Conservation (phyloP, 805 yeast species). For the Saturnispora besseyi region DNA sequence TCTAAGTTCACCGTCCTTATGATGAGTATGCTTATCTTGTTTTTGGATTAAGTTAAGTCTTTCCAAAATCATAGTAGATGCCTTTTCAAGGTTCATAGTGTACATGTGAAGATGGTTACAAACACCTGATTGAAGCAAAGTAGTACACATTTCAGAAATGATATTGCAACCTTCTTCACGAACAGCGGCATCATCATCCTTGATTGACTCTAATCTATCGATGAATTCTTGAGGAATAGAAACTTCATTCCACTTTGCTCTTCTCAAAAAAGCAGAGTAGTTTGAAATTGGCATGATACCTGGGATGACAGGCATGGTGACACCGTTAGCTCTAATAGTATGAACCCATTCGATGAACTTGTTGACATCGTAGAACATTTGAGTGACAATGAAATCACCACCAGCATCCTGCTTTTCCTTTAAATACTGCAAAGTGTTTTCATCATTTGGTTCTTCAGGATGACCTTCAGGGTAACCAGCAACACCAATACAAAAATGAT, state of each 20-base stretch:
- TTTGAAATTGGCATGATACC: slow-evolving; percentile 99
- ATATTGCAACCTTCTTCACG: slow-evolving; percentile 79
- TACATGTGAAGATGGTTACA: slow-evolving; percentile 89
- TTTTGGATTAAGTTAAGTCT: slow-evolving; percentile 43
- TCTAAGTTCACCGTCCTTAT: slow-evolving; percentile 24
- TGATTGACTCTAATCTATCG: slow-evolving; percentile 64
- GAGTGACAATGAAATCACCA: slow-evolving; percentile 89
- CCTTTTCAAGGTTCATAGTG: slow-evolving; percentile 93
- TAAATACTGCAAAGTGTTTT: slow-evolving; percentile 48
- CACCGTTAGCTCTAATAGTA: slow-evolving; percentile 58
- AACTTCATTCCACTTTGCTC: slow-evolving; percentile 92
- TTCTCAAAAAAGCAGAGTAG: slow-evolving; percentile 81
- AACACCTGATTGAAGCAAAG: slow-evolving; percentile 57
- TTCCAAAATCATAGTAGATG: slow-evolving; percentile 83
- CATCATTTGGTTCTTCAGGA: slow-evolving; percentile 66
- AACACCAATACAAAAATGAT: slow-evolving; percentile 88
- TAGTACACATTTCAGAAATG: slow-evolving; percentile 74
- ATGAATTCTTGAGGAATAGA: slow-evolving; percentile 66
- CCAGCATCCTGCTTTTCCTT: slow-evolving; percentile 91
- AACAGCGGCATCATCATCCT: slow-evolving; percentile 84
- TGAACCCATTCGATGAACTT: slow-evolving; percentile 77
- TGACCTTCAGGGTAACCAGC: slow-evolving; percentile 98
- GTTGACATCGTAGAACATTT: slow-evolving; percentile 93
- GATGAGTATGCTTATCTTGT: slow-evolving; percentile 16
- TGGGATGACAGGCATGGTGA: slow-evolving; percentile 83